phyloP scores from a whole-genome alignment of 1,139 yeast genomes.

The Debaryomyces singareniensis region DNA sequence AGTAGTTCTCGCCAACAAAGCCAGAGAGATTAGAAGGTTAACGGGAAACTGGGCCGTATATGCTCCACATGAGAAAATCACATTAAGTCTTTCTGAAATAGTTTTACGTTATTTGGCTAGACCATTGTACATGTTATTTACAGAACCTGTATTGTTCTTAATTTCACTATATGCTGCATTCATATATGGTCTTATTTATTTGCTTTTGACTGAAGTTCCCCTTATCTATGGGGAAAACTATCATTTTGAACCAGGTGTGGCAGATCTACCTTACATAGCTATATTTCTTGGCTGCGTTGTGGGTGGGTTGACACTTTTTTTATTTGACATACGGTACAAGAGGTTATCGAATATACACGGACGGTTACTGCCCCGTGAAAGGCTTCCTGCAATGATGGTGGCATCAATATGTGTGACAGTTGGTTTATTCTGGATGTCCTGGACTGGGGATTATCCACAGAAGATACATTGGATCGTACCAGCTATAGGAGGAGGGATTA shows the following conservation, averaged over 20 bases:
- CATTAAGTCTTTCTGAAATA: slow-evolving; percentile 52
- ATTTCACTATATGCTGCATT: slow-evolving; percentile 68
- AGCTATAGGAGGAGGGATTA: slow-evolving; percentile 55
- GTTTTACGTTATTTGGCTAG: slow-evolving; percentile 58
- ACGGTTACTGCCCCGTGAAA: slow-evolving; percentile 63
- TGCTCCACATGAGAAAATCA: slow-evolving; percentile 70
- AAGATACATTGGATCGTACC: slow-evolving; percentile 73
- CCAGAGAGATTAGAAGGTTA: slow-evolving; percentile 45
- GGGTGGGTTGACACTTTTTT: slow-evolving; percentile 36
- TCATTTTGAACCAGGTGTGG: slow-evolving; percentile 42
- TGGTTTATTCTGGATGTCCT: slow-evolving; percentile 72
- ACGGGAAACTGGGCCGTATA: slow-evolving; percentile 65
- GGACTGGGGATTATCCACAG: slow-evolving; percentile 67
- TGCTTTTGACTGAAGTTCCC: slow-evolving; percentile 70
- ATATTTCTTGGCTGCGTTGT: slow-evolving; percentile 50
- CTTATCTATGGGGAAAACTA: slow-evolving; percentile 58
- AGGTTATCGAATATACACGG: slow-evolving; percentile 17
- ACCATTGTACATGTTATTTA: slow-evolving; percentile 56
- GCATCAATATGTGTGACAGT: slow-evolving; percentile 61
- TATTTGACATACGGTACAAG: slow-evolving; percentile 13
- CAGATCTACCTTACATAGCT: slow-evolving; percentile 53
- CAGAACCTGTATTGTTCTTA: slow-evolving; percentile 62
- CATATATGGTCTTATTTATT: slow-evolving; percentile 68
- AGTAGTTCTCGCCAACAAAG: slow-evolving; percentile 46
- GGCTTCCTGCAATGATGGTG: slow-evolving; percentile 58